These are phyloP conservation scores for Waltergamsia citrina DNA, from an alignment of 2,329 filamentous ascomycete species.

Conservation along the genomic window DNA sequence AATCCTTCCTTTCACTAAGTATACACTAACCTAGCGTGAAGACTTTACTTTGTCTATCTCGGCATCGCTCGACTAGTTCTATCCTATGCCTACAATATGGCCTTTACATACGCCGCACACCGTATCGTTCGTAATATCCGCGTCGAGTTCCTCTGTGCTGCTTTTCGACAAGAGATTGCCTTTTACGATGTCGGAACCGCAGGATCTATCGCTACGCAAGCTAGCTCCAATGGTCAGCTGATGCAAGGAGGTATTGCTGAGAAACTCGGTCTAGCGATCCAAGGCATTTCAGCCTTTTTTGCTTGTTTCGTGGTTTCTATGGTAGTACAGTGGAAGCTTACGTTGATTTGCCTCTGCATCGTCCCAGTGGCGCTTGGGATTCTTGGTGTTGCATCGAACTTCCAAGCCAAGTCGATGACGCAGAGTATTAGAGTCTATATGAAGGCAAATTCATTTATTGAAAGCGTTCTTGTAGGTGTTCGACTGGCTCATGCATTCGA, in stretches of 20 bases:
- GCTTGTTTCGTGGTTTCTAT: constrained; percentile 22
- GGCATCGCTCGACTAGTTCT: constrained; percentile 11
- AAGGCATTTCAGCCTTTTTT: constrained; percentile 19
- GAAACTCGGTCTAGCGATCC: constrained; percentile 20
- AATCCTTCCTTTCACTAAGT: background rate
- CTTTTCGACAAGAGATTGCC: constrained; percentile 33
- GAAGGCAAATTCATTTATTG: constrained; percentile 19
- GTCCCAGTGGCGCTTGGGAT: constrained; percentile 7
- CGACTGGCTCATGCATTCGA: constrained; percentile 33
- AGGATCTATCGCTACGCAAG: constrained; percentile 26
- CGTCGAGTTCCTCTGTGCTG: constrained; percentile 32
- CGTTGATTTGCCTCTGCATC: constrained; percentile 15
- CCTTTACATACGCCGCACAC: constrained; percentile 3
- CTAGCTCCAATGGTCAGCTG: constrained; percentile 28
- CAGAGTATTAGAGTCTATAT: constrained; percentile 11
- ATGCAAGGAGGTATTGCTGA: constrained; percentile 22
- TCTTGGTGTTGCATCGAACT: constrained; percentile 9
- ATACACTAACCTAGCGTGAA: background rate
- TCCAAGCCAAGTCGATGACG: constrained; percentile 13
- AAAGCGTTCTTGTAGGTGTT: constrained; percentile 24
- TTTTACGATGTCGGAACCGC: constrained; percentile 28
- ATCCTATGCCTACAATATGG: constrained; percentile 8
- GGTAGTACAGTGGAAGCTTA: constrained; percentile 23
- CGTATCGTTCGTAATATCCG: constrained; percentile 31
- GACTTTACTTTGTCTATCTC: constrained; percentile 16